Evolutionary conservation across 2,329 filamentous ascomycete species (phyloP).

Genomic region (Coniella vitis): DNA sequence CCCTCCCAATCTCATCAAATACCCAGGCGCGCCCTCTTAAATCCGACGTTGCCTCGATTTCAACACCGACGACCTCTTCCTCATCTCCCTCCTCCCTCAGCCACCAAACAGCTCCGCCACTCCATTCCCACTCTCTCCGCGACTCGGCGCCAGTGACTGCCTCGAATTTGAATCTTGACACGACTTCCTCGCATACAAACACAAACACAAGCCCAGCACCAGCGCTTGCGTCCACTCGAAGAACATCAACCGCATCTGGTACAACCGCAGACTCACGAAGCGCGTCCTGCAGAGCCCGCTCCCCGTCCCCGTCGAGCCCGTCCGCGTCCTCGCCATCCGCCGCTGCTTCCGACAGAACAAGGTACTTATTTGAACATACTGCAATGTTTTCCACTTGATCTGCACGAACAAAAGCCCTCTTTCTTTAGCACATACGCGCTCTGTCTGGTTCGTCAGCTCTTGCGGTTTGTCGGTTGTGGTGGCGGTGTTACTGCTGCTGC

Average conservation of each 20-base stretch:
- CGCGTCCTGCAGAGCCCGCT: background rate
- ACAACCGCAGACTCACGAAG: background rate
- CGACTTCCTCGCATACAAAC: background rate
- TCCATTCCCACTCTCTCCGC: slow-evolving; percentile 9
- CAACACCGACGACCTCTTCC: slow-evolving; percentile 16
- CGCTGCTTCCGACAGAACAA: background rate
- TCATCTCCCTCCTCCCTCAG: slow-evolving; percentile 16
- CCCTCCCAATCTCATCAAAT: no score
- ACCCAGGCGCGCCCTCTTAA: background rate
- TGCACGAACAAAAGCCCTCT: no score
- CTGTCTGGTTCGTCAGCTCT: no score
- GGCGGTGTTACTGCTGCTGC: no score
- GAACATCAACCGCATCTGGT: background rate
- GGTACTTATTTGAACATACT: no score
- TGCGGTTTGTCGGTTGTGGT: no score
- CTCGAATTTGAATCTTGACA: background rate
- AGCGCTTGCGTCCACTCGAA: background rate
- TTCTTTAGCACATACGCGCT: no score
- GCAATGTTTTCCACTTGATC: no score
- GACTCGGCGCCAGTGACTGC: background rate
- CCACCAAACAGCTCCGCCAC: slow-evolving; percentile 11
- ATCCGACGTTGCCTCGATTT: slow-evolving; percentile 34
- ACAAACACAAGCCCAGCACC: background rate
- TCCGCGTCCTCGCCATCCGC: background rate
- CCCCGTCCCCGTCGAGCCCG: background rate